Conservation (phyloP, 2,329 filamentous ascomycete genomes). For the Arthrobotrys megalospora region DNA sequence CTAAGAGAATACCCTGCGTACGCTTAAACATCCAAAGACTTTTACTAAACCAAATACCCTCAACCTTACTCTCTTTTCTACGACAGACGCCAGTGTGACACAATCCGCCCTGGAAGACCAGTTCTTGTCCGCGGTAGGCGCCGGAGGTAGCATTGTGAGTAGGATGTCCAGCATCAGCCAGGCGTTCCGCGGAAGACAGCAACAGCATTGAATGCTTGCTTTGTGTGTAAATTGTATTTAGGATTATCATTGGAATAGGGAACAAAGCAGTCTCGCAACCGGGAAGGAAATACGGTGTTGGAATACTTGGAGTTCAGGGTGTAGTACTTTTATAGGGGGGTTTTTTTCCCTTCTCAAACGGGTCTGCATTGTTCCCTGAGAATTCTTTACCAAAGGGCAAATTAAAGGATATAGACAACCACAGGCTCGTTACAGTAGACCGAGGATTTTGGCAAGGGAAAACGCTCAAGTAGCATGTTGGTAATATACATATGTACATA, state of each 20-base stretch:
- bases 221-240: background rate
- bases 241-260: background rate
- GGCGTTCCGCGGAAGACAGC: slow-evolving; percentile 65
- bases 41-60: slow-evolving; percentile 55
- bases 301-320: slow-evolving; percentile 10
- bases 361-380: background rate
- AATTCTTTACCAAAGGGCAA: background rate
- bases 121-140: slow-evolving; percentile 79
- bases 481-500: slow-evolving; percentile 53
- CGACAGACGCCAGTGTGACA: slow-evolving; percentile 81
- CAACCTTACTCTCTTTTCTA: slow-evolving; percentile 51
- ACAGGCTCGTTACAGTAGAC: background rate
- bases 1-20: slow-evolving; percentile 52
- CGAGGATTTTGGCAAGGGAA: background rate
- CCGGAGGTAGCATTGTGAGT: slow-evolving; percentile 73
- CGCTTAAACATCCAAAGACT: slow-evolving; percentile 51
- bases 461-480: background rate
- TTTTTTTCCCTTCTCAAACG: background rate
- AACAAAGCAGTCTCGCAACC: no score
- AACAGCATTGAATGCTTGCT: slow-evolving; percentile 25
- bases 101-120: slow-evolving; percentile 86
- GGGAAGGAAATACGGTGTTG: background rate
- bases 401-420: background rate
- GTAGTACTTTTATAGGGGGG: no score
- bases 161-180: slow-evolving; percentile 80